These are phyloP conservation scores for Argentina anserina DNA, from an alignment of 306 rosid genomes.

Conservation along the genomic window DNA sequence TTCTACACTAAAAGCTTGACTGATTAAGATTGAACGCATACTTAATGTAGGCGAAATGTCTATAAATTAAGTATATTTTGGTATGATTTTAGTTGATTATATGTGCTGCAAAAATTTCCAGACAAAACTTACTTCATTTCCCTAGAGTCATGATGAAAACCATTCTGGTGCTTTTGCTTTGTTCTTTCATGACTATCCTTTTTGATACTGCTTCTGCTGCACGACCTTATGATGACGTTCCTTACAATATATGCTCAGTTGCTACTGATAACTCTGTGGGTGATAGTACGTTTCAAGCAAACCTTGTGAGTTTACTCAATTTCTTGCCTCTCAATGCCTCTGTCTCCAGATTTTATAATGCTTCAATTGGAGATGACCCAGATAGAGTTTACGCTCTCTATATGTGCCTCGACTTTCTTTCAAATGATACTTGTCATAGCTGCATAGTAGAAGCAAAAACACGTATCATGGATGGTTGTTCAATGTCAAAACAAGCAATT, in stretches of 20 bases:
- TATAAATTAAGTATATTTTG: not conserved
- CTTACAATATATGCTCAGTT: not conserved
- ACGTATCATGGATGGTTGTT: conserved; percentile 31
- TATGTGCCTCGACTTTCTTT: not conserved
- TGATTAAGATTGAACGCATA: not conserved
- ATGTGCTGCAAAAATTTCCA: not conserved
- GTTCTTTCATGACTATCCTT: not conserved
- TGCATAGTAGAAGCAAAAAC: conserved; percentile 32
- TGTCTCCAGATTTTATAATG: not conserved
- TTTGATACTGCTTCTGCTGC: not conserved
- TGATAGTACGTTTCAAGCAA: not conserved
- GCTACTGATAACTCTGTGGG: not conserved
- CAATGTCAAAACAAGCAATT: conserved; percentile 35
- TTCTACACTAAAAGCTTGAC: not conserved
- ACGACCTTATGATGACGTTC: not conserved
- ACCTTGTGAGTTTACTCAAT: not conserved
- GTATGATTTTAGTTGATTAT: not conserved
- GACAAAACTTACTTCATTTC: not conserved
- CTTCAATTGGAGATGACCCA: not conserved
- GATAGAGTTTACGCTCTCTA: conserved; percentile 15
- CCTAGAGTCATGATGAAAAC: not conserved
- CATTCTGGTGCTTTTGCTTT: not conserved
- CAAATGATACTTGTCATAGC: not conserved
- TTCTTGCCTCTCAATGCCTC: conserved; percentile 1
- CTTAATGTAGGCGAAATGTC: not conserved